Evolutionary conservation across 495 filamentous ascomycete species (phyloP).

Genomic region (Cudoniella acicularis): DNA sequence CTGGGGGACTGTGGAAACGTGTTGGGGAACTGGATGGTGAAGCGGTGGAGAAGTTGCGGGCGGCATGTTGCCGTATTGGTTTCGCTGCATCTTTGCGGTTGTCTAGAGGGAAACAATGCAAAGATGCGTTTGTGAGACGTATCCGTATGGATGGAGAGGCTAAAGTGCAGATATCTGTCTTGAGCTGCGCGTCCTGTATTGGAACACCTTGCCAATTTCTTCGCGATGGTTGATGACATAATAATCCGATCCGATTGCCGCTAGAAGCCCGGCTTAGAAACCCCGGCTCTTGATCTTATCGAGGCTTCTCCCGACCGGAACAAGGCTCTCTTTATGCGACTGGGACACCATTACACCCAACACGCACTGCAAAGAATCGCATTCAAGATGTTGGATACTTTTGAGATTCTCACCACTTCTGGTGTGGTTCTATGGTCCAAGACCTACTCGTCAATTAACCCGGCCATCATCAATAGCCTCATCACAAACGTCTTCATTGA

Average conservation of each 20-base stretch:
- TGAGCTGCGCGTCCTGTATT: conserved; percentile 36
- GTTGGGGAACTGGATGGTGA: conserved; percentile 96
- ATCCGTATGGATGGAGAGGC: too few relatives aligned
- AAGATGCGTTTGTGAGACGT: background rate
- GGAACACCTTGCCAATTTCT: conserved; percentile 14
- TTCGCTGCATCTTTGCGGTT: conserved; percentile 68
- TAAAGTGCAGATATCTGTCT: background rate
- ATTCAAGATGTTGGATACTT: conserved; percentile 79
- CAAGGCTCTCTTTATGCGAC: background rate
- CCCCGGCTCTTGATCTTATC: too few relatives aligned
- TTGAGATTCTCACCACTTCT: conserved; percentile 93
- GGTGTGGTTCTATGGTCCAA: conserved; percentile 96
- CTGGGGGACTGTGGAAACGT: conserved; percentile 98
- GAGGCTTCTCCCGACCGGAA: background rate
- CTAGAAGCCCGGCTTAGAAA: conserved; percentile 6
- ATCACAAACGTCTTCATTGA: conserved; percentile 97
- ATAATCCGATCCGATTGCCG: background rate
- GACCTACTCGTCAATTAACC: conserved; percentile 72
- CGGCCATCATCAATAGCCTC: conserved; percentile 86
- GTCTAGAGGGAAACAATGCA: background rate
- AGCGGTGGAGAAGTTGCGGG: conserved; percentile 89
- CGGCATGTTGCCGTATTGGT: conserved; percentile 63
- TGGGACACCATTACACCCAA: conserved; percentile 2
- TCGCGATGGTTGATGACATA: conserved; percentile 2
- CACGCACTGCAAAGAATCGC: background rate